A percentile compares a stretch with the other conserved stretches of the same genome.
phyloP scores from a whole-genome alignment of 805 yeast species.

The Candida broadrunensis region DNA sequence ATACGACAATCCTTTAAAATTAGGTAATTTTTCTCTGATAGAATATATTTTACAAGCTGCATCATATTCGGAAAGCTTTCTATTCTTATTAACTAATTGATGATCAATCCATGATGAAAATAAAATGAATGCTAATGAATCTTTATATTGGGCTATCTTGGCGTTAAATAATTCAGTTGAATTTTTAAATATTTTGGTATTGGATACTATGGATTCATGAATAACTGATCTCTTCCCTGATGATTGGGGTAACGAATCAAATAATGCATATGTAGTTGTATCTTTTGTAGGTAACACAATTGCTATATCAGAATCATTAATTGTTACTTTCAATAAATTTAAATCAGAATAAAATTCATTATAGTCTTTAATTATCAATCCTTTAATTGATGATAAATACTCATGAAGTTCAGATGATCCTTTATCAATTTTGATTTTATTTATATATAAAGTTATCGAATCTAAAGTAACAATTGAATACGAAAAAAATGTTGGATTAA shows the following conservation, averaged over 20 bases:
- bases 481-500: conserved; percentile 82
- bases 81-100: conserved; percentile 37
- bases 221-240: conserved; percentile 19
- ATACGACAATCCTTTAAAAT: conserved; percentile 68
- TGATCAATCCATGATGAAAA: conserved; percentile 83
- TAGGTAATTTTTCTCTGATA: conserved; percentile 50
- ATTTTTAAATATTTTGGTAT: conserved; percentile 77
- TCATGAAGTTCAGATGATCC: conserved; percentile 19
- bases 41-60: conserved; percentile 60
- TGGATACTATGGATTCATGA: conserved; percentile 30
- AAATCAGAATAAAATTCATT: conserved; percentile 58
- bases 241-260: conserved; percentile 26
- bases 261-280: conserved; percentile 29
- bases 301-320: conserved; percentile 10
- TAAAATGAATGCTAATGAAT: conserved; percentile 72
- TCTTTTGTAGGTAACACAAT: conserved; percentile 32
- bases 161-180: conserved; percentile 68
- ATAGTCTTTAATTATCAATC: conserved; percentile 48
- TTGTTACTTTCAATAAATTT: conserved; percentile 18
- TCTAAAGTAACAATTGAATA: conserved; percentile 42
- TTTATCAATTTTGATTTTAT: conserved; percentile 40
- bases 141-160: conserved; percentile 73
- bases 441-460: conserved; percentile 51
- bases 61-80: conserved; percentile 56
- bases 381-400: conserved; percentile 23